A percentile compares a stretch with the other conserved stretches of the same genome.
These are phyloP conservation scores for Saccharomyces hybrid DNA, from an alignment of 1,139 yeast species.

Conservation along the genomic window DNA sequence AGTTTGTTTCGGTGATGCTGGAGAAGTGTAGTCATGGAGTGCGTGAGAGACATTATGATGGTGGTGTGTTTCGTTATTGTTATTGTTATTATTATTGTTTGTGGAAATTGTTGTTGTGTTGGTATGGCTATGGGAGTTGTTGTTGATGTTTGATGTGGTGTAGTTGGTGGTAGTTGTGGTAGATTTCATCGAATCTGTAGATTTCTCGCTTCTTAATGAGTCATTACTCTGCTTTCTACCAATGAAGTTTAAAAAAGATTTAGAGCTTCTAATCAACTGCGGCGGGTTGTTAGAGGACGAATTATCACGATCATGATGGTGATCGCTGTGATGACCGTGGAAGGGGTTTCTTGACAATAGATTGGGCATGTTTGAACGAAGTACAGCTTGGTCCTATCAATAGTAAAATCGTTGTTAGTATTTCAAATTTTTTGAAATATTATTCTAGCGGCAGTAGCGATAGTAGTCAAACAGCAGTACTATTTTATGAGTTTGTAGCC, in stretches of 20 bases:
- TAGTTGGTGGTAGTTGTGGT: constrained; percentile 1
- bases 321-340: constrained; percentile 16
- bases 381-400: not conserved
- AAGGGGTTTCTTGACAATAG: constrained; percentile 24
- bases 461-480: not conserved
- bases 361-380: constrained; percentile 15
- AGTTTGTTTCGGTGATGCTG: constrained; percentile 25
- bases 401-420: too few species aligned
- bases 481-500: not conserved
- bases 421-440: too few species aligned
- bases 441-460: not conserved
- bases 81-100: constrained; percentile 5
- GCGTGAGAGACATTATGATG: constrained; percentile 2
- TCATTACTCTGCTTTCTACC: constrained; percentile 25
- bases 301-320: constrained; percentile 4
- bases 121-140: constrained; percentile 6
- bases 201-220: constrained; percentile 25
- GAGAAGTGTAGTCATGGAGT: constrained; percentile 4
- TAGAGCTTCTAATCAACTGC: constrained; percentile 17
- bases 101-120: constrained; percentile 1
- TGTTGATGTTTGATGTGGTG: not conserved
- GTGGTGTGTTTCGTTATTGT: constrained; percentile 5
- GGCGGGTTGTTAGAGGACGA: constrained; percentile 6
- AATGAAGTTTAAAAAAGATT: constrained; percentile 25
- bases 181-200: constrained; percentile 17